Evolutionary conservation across 768 basidiomycete species (phyloP), one percentile per base, ranked within the genome.

Genomic region (Suillus occidentalis): DNA sequence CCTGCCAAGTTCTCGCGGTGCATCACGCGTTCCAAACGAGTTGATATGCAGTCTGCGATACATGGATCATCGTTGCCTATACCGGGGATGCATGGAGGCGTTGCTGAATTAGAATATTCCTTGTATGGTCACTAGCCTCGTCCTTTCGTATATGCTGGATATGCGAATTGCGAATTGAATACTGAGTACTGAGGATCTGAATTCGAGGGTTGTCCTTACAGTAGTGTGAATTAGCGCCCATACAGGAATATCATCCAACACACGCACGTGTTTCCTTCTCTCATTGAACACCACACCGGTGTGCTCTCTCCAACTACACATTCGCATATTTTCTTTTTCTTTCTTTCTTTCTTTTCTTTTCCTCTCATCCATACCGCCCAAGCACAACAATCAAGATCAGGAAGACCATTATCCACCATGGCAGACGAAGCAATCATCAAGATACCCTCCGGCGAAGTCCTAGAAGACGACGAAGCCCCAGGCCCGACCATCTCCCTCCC

Each of bases 401-500:
- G 45, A 20, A 49, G n/a, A 22, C 22, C 47, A 22, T 49, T 25
- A 39, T 52, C 64, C 34, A 56, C 10, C 50, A 75, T 76, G 75
- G 66, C 68, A 6, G 66, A 69, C 62, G 62, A 63, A 39, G 61
- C 68, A 60, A 59, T 66, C 45, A 49, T 64, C 9, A 58, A 64
- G 6, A 66, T 67, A 25, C 20, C 53, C 20, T 62, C 66, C 12
- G 50, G 69, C 2, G 36, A 57, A 0, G 55, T 63, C 12, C 62
- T 66, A 60, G 43, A 74, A 42, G 83, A 88, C 68, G 84, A 87
- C 31, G 87, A 87, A 12, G 77, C 82, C 31, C 80, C 84, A 10
- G 83, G 78, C 16, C 81, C 84, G 25, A 79, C 89, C 63, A 85
- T 92, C 53, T 86, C 89, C 16, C 84, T 92, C 5, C 88, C 89